Evolutionary conservation across 129 eudicot species (phyloP).

Genomic region (Lonicera japonica): DNA sequence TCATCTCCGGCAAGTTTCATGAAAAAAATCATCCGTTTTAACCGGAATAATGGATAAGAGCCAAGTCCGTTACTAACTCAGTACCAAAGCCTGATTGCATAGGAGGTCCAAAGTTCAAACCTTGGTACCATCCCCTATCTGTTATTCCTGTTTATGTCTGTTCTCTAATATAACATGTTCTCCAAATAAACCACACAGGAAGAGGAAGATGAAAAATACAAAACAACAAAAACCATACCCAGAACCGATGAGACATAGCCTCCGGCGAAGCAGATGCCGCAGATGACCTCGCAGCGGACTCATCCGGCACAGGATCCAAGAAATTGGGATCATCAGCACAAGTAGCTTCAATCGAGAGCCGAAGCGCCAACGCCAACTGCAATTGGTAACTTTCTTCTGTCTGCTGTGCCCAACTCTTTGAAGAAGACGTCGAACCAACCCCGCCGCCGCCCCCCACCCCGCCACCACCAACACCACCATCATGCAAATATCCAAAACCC

Average conservation of each 20-base stretch:
- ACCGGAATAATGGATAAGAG: too few relatives aligned
- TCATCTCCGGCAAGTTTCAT: too few relatives aligned
- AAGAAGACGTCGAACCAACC: slow-evolving; percentile 32
- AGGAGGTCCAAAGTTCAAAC: too few relatives aligned
- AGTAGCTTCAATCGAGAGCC: slow-evolving; percentile 77
- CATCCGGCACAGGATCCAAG: slow-evolving; percentile 55
- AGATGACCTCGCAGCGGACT: slow-evolving; percentile 26
- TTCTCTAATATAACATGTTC: too few relatives aligned
- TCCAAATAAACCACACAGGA: not conserved
- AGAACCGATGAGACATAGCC: slow-evolving; percentile 69
- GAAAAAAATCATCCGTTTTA: too few relatives aligned
- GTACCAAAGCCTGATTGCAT: too few relatives aligned
- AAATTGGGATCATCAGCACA: slow-evolving; percentile 81
- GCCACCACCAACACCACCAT: slow-evolving; percentile 19
- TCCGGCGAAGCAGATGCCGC: slow-evolving; percentile 36
- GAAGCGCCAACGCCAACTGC: slow-evolving; percentile 83
- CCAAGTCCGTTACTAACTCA: too few relatives aligned
- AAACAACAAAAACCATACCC: slow-evolving; percentile 39
- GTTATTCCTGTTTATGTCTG: too few relatives aligned
- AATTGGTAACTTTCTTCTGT: slow-evolving; percentile 91
- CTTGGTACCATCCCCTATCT: too few relatives aligned
- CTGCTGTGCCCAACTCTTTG: slow-evolving; percentile 95
- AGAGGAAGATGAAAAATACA: not conserved
- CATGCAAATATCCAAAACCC: slow-evolving; percentile 13
- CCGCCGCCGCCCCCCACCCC: slow-evolving; percentile 26